Evolutionary conservation across 768 basidiomycete species (phyloP), one percentile per base, ranked within the genome.

Genomic region (Boletus bicolor): DNA sequence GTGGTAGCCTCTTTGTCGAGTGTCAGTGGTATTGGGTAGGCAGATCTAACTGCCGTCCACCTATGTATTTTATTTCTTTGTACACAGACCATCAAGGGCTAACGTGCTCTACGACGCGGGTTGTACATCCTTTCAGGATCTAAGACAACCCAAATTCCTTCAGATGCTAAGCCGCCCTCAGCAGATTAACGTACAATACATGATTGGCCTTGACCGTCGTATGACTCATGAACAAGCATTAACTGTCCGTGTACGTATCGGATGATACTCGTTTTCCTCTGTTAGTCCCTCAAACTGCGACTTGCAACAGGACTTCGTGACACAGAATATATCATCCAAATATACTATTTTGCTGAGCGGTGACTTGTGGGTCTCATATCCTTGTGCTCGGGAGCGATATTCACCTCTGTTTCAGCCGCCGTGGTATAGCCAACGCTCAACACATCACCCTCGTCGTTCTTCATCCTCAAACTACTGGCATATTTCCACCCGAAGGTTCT

Each of bases 321-420:
- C 70, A 34, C 72, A 78, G 15, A 75, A 74, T 54, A 57, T 85
- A 7, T 75, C 77, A 37, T 63, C 74, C 19, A 78, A 76, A 44
- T 82, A 78, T 58, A 80, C 83, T 54, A 58, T 82, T 17, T 62
- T 76, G 32, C 62, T 83, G n/a, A 75, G 75, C 0, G 85, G 84
- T 10, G 75, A 75, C 69, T 82, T 85, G 86, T 87, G 64, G 65
- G 86, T 69, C 5, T 21, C n/a, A 11, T n/a, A n/a, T 54, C 7
- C n/a, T 21, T 38, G 28, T 17, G 30, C 21, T 44, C 19, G 11
- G 28, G 17, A 2, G 2, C 6, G n/a, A 39, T 37, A 17, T 36
- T 59, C 8, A 56, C 35, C n/a, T 34, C 32, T 52, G n/a, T 45
- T 38, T 46, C 37, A 67, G 85, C 59, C 82, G 85, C 17, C 80